Conservation (phyloP, 202 grass and related monocot genomes). For the Musa balbisiana region DNA sequence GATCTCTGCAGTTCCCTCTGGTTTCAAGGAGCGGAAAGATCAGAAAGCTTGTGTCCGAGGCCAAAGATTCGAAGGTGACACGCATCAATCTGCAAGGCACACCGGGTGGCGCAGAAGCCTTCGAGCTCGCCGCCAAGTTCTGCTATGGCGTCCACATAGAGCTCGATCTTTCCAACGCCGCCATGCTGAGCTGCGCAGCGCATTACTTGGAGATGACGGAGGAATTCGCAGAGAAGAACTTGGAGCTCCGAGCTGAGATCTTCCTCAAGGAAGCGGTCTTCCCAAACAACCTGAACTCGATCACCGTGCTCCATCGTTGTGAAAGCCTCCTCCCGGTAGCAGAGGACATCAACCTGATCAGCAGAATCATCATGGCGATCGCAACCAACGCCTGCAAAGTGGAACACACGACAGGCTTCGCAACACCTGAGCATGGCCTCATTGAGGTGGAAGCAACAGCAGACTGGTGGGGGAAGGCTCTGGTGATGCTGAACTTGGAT, state of each 20-base stretch:
- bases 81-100: slow-evolving; percentile 61
- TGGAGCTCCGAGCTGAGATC: slow-evolving; percentile 54
- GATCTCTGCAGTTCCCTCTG: slow-evolving; percentile 81
- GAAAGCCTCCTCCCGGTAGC: slow-evolving; percentile 62
- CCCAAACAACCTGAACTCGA: slow-evolving; percentile 49
- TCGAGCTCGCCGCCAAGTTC: slow-evolving; percentile 93
- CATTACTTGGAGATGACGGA: slow-evolving; percentile 95
- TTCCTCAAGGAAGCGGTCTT: slow-evolving; percentile 65
- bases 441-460: slow-evolving; percentile 22
- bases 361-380: slow-evolving; percentile 46
- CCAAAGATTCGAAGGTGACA: slow-evolving; percentile 67
- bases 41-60: slow-evolving; percentile 57
- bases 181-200: slow-evolving; percentile 61
- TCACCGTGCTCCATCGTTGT: slow-evolving; percentile 71
- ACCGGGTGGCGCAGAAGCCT: slow-evolving; percentile 57
- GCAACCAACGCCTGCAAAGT: slow-evolving; percentile 80
- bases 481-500: slow-evolving; percentile 52
- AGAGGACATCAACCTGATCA: slow-evolving; percentile 58
- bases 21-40: slow-evolving; percentile 93
- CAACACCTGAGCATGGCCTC: slow-evolving; percentile 49
- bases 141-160: slow-evolving; percentile 86
- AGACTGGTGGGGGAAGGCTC: slow-evolving; percentile 89
- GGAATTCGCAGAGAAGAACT: slow-evolving; percentile 72
- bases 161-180: slow-evolving; percentile 55
- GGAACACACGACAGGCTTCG: slow-evolving; percentile 60